Evolutionary conservation across 1,284 basidiomycete species (phyloP).

Genomic region (Ceratobasidium sp.): DNA sequence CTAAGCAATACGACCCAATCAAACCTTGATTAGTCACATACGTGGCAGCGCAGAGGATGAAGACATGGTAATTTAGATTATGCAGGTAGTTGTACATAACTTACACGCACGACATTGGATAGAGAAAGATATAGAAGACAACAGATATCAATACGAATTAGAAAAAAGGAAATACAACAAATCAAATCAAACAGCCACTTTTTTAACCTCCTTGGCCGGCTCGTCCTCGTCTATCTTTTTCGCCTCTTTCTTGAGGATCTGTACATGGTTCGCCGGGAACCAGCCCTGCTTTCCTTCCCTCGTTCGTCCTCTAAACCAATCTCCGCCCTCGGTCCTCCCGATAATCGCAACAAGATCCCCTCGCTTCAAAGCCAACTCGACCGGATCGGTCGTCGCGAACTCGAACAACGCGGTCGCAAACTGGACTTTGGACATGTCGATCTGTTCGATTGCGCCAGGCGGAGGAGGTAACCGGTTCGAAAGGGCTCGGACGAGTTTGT

Average conservation of each 20-base stretch:
- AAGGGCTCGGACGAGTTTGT: constrained; percentile 84
- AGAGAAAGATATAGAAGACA: too few relatives aligned
- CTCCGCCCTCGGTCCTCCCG: constrained; percentile 84
- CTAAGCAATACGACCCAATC: too few relatives aligned
- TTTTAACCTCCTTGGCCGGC: constrained; percentile 1
- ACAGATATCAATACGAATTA: neutral
- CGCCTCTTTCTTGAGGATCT: constrained; percentile 71
- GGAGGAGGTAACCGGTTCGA: constrained; percentile 69
- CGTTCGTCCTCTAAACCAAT: constrained; percentile 98
- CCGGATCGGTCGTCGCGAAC: constrained; percentile 80
- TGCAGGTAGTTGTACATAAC: too few relatives aligned
- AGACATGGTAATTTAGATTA: too few relatives aligned
- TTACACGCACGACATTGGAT: too few relatives aligned
- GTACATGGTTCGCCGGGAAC: constrained; percentile 95
- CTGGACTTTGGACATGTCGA: constrained; percentile 80
- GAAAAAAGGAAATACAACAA: neutral
- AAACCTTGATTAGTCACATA: too few relatives aligned
- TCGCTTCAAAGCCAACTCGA: constrained; percentile 86
- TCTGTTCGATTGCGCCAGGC: constrained; percentile 64
- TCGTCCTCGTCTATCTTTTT: neutral
- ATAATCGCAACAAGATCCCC: constrained; percentile 97
- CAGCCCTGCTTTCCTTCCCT: constrained; percentile 95
- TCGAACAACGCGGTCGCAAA: constrained; percentile 92
- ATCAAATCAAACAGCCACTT: neutral
- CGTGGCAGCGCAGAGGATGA: too few relatives aligned